phyloP scores from a whole-genome alignment of 345 rosid species.

The Arabis alpina region DNA sequence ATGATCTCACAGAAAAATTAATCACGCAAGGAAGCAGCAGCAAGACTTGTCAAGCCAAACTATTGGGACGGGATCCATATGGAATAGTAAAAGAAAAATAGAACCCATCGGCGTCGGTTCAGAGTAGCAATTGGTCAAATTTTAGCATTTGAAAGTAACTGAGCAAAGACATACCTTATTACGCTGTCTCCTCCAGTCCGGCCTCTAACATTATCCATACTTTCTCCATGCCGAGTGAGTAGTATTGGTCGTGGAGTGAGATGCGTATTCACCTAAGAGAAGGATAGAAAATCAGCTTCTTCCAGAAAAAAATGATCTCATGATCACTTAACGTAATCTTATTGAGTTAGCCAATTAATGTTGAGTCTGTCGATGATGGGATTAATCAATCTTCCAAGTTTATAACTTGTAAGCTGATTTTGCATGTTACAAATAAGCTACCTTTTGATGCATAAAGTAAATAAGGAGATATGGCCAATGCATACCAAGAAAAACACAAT shows the following conservation, averaged over 20 bases:
- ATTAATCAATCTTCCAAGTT: not conserved
- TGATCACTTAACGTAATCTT: slow-evolving; percentile 4
- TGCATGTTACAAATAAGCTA: slow-evolving; percentile 7
- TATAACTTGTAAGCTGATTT: slow-evolving; percentile 29
- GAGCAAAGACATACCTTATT: slow-evolving; percentile 60
- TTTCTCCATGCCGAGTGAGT: slow-evolving; percentile 99
- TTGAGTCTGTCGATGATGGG: slow-evolving; percentile 11
- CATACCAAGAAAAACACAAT: slow-evolving; percentile 97
- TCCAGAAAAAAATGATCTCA: slow-evolving; percentile 16
- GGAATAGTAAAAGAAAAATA: not conserved
- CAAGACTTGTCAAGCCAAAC: slow-evolving; percentile 21
- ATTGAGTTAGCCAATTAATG: not conserved
- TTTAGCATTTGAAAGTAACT: slow-evolving; percentile 5
- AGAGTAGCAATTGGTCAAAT: slow-evolving; percentile 18
- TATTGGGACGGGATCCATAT: slow-evolving; percentile 19
- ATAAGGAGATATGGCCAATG: slow-evolving; percentile 3
- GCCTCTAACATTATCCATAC: slow-evolving; percentile 93
- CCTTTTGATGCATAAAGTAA: slow-evolving; percentile 16
- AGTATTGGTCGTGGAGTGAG: slow-evolving; percentile 98
- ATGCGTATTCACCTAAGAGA: slow-evolving; percentile 85
- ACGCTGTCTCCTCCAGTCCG: slow-evolving; percentile 95
- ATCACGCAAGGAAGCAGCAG: slow-evolving; percentile 11
- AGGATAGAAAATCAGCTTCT: slow-evolving; percentile 18
- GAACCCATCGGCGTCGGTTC: slow-evolving; percentile 4
- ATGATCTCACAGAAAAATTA: slow-evolving; percentile 2